Percentiles rank a stretch among this genome's conserved stretches.
Conservation (phyloP, 208 protist species). For the Histomonas meleagridis region DNA sequence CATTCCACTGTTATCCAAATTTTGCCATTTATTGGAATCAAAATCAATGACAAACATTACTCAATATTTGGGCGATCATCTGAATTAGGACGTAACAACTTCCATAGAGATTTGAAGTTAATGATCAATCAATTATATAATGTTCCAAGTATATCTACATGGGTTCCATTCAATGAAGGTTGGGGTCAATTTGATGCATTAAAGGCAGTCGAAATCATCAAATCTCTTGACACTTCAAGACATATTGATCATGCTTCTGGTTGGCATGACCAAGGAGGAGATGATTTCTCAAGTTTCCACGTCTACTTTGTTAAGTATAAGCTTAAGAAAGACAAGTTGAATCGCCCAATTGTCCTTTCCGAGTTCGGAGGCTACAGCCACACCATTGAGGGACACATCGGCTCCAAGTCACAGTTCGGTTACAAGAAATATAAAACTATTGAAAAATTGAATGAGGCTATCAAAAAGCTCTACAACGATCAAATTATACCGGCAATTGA, state of each 20-base stretch:
- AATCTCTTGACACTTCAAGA: neutral
- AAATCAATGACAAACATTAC: neutral
- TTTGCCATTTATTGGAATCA: neutral
- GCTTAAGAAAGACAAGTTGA: neutral
- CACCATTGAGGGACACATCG: neutral
- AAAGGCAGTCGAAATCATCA: neutral
- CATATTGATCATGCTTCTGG: conserved; percentile 35
- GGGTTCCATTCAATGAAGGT: conserved; percentile 41
- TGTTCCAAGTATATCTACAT: neutral
- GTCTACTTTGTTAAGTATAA: neutral
- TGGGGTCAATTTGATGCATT: conserved; percentile 34
- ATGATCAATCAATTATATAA: neutral
- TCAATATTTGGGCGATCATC: neutral
- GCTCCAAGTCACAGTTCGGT: neutral
- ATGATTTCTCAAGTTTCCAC: conserved; percentile 25
- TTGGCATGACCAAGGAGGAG: neutral
- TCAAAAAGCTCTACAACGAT: neutral
- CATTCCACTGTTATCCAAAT: neutral
- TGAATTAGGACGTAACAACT: neutral
- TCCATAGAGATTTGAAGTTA: neutral
- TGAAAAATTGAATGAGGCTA: neutral
- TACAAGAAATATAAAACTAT: neutral
- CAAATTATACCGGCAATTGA: neutral
- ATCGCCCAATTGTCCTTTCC: conserved; percentile 4
- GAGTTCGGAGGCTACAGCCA: conserved; percentile 33